Conservation (phyloP, 2,329 filamentous ascomycete genomes). For the Botrytis pseudocinerea region DNA sequence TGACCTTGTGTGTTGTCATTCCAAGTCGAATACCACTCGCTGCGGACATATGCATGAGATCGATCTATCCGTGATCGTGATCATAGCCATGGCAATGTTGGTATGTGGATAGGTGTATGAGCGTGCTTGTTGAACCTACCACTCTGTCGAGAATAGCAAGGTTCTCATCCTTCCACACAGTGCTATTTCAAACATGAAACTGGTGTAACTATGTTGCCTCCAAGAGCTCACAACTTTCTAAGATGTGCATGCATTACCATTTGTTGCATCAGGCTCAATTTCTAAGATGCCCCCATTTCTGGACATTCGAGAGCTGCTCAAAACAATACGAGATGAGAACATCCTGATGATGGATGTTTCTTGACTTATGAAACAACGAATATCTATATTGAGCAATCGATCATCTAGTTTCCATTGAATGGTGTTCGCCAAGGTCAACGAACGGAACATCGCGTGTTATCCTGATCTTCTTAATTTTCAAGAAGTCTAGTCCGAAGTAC, state of each 20-base stretch:
- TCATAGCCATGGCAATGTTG: conserved; percentile 3
- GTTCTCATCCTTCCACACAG: not conserved
- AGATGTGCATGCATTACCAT: not conserved
- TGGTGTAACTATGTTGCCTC: not conserved
- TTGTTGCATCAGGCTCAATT: conserved; percentile 9
- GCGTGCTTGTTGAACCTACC: not conserved
- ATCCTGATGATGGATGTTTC: not conserved
- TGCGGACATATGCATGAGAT: conserved; percentile 22
- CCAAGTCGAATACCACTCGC: not conserved
- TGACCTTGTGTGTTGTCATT: conserved; percentile 15
- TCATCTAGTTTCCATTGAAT: not conserved
- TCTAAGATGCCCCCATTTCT: not conserved
- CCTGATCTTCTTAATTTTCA: not conserved
- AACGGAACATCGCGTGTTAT: not conserved
- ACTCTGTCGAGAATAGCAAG: not conserved
- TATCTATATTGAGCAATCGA: not conserved
- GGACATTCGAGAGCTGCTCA: not conserved
- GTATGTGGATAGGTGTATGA: conserved; percentile 4
- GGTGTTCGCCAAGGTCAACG: not conserved
- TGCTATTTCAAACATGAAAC: conserved; percentile 12
- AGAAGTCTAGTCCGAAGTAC: not conserved
- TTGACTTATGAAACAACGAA: not conserved
- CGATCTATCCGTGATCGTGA: conserved; percentile 19
- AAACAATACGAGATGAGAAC: not conserved
- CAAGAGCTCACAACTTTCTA: not conserved